Evolutionary conservation across 2,329 filamentous ascomycete genomes (phyloP).

Genomic region (Penicillium glabrum): DNA sequence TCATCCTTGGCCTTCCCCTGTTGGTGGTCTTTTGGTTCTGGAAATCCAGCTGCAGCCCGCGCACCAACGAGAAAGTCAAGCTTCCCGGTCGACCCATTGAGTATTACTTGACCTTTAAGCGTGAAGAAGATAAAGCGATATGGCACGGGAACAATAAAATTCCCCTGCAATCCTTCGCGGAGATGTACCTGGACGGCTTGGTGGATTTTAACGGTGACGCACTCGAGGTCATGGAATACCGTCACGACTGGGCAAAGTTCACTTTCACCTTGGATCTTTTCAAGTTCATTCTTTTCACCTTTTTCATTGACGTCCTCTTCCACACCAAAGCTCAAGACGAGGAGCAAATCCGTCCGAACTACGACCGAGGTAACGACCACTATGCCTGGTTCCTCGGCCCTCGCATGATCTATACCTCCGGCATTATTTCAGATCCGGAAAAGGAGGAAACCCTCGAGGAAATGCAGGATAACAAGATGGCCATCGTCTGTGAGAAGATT

Average conservation of each 20-base stretch:
- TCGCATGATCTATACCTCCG: slow-evolving; percentile 37
- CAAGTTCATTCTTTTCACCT: too few relatives aligned
- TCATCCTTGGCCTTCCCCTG: too few relatives aligned
- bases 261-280: slow-evolving; percentile 24
- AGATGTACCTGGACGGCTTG: slow-evolving; percentile 32
- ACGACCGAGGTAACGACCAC: slow-evolving; percentile 34
- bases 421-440: slow-evolving; percentile 30
- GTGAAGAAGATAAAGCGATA: not conserved
- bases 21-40: slow-evolving; percentile 21
- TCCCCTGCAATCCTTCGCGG: slow-evolving; percentile 1
- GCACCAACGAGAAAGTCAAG: slow-evolving; percentile 24
- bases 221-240: slow-evolving; percentile 35
- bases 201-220: slow-evolving; percentile 36
- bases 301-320: too few relatives aligned
- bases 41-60: slow-evolving; percentile 17
- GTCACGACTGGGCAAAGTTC: slow-evolving; percentile 36
- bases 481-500: slow-evolving; percentile 87
- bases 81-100: slow-evolving; percentile 25
- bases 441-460: slow-evolving; percentile 34
- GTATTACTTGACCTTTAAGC: slow-evolving; percentile 31
- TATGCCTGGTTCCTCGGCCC: slow-evolving; percentile 37
- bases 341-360: slow-evolving; percentile 33
- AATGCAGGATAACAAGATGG: slow-evolving; percentile 80
- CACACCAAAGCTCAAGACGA: slow-evolving; percentile 14
- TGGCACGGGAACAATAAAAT: too few relatives aligned